Evolutionary conservation across 805 yeast genomes (phyloP), one percentile per base, ranked within the genome.

Genomic region (Tetrapisispora pingtungensis): DNA sequence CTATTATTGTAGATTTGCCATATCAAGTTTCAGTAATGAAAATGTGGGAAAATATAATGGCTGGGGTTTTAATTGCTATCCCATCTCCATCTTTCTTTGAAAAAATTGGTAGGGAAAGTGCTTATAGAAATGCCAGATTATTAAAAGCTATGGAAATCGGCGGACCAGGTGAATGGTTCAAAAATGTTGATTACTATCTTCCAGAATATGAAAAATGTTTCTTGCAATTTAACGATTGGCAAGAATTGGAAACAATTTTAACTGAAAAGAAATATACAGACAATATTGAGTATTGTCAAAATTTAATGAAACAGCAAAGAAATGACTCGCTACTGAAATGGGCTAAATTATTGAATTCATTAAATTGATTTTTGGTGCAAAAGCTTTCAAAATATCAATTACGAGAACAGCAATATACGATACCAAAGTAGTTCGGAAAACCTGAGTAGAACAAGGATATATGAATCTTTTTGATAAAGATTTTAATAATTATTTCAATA

Each of bases 1-100:
- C 49, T 2, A 33, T 47, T 18, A 40, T 47, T 5, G 43, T 44
- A 2, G 47, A 47, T 36, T 32, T 47, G 32, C 49, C 49, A 3
- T 46, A 46, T 36, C 49, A 46, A 33, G 49, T 46, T 20, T 46
- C 49, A 10, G 34, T 41, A 7, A 47, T 47, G 49, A 47, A 47
- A 18, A 47, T 47, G 49, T 47, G 49, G 49, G 49, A 47, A 24
- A 47, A 47, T 24, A 13, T 44, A n/a, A 36, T 43, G 3, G 38
- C 42, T 15, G 49, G 49, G 10, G 42, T 44, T 5, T 26, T 38
- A 20, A 44, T 42, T 34, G 39, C 39, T 14, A 42, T 47, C 17
- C 49, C 49, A 10, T 41, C 49, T 8, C 47, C 49, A 10, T 22
- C 24, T 10, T 47, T 47, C 24, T 44, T 47, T 14, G 38, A 33